Evolutionary conservation across 2,329 filamentous ascomycete species (phyloP).

Genomic region (Pseudocercospora fuligena): DNA sequence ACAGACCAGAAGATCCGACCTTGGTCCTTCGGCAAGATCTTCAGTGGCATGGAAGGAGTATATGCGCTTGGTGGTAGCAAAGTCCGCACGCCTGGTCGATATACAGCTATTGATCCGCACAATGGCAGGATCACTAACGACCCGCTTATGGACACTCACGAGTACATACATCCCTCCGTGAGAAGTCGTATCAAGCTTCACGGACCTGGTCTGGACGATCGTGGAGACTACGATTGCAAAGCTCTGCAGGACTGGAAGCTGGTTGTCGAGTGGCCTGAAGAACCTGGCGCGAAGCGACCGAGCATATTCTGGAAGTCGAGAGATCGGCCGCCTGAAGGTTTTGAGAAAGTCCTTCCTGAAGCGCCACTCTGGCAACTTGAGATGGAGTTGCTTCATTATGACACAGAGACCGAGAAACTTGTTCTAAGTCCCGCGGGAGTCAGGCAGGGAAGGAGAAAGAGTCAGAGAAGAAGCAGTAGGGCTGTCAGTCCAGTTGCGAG

Average conservation of each 20-base stretch:
- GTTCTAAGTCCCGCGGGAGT: slow-evolving; percentile 37
- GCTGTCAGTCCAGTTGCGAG: slow-evolving; percentile 8
- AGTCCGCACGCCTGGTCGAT: slow-evolving; percentile 54
- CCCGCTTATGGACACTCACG: slow-evolving; percentile 54
- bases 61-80: slow-evolving; percentile 53
- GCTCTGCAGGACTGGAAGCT: slow-evolving; percentile 55
- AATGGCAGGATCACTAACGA: slow-evolving; percentile 49
- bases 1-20: slow-evolving; percentile 48
- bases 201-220: slow-evolving; percentile 54
- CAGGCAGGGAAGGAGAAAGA: slow-evolving; percentile 25
- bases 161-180: slow-evolving; percentile 58
- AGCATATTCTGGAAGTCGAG: slow-evolving; percentile 51
- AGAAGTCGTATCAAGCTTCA: slow-evolving; percentile 50
- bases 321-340: slow-evolving; percentile 43
- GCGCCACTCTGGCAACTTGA: slow-evolving; percentile 52
- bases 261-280: slow-evolving; percentile 49
- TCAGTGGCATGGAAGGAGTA: slow-evolving; percentile 51
- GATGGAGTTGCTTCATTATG: slow-evolving; percentile 47
- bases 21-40: slow-evolving; percentile 56
- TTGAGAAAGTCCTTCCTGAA: slow-evolving; percentile 49
- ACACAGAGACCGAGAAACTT: slow-evolving; percentile 49
- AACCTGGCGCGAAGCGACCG: slow-evolving; percentile 39
- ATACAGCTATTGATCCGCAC: slow-evolving; percentile 51
- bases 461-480: slow-evolving; percentile 20
- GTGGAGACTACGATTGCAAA: slow-evolving; percentile 50